Evolutionary conservation across 129 eudicot species (phyloP), one percentile per base, ranked within the genome.

Genomic region (Pittosporum tobira): DNA sequence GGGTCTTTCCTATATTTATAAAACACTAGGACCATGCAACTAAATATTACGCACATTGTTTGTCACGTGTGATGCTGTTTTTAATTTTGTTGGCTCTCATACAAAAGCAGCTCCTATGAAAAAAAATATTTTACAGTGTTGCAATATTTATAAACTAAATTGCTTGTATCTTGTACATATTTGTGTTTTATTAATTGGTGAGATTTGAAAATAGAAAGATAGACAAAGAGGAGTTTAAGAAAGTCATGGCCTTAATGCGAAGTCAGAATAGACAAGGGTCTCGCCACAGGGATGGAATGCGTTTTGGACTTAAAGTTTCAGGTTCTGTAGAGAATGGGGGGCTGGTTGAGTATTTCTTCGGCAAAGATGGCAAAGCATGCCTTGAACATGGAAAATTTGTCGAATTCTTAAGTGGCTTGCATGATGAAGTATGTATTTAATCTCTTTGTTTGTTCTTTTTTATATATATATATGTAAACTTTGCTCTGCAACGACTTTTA

Each of bases 181-280:
- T 16, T 29, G 12, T n/a, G 43, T 3, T 54, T 38, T 54, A 5
- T n/a, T 30, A 30, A 48, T 23, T n/a, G 8, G 5, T 37, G 52
- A 29, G 5, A 59, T 34, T 51, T 45, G 29, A 43, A 53, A n/a
- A 62, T 68, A 82, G 95, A 42, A 74, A 75, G 25, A 83, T 91
- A 57, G 98, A 91, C 75, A 83, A 51, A 67, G 74, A 80, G 61
- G 98, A 91, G 50, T 91, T 91, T 61, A 78, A 74, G 83, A 91
- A 86, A 73, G 94, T 91, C 50, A 86, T 91, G 98, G 72, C 72
- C 14, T 61, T 91, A 59, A 86, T 91, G 98, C 82, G 98, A 24
- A 59, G 77, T 13, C 84, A 78, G 59, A 83, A 78, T 63, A 74
- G 90, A 71, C 95, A 91, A 66, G 95, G 87, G 14, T 73, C 94